These are phyloP conservation scores for Umbelopsis vinacea DNA, from an alignment of 192 early-diverging fungal genomes.

Conservation along the genomic window DNA sequence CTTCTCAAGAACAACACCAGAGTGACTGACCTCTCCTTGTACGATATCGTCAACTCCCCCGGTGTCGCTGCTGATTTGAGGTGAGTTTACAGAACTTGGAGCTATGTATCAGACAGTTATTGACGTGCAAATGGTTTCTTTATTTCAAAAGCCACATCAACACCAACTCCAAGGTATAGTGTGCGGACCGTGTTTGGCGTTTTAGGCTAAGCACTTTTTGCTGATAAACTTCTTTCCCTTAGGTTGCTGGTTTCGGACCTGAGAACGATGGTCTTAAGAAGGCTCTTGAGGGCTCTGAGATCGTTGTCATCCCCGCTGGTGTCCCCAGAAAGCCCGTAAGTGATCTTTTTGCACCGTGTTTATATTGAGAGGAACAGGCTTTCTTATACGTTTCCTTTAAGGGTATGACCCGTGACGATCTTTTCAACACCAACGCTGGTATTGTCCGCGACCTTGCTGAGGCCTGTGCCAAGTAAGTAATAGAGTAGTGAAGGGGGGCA, in stretches of 20 bases:
- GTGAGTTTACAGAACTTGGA: constrained; percentile 26
- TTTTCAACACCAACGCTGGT: constrained; percentile 98
- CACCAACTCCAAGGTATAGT: constrained; percentile 69
- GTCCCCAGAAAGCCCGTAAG: constrained; percentile 90
- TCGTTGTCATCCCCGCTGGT: constrained; percentile 95
- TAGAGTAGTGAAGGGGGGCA: background rate
- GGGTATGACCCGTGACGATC: constrained; percentile 98
- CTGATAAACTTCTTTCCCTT: background rate
- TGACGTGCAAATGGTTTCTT: background rate
- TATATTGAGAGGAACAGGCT: no score
- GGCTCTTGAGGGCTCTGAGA: constrained; percentile 49
- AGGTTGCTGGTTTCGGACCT: constrained; percentile 53
- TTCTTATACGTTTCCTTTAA: background rate
- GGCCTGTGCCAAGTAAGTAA: constrained; percentile 71
- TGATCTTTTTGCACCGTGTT: background rate
- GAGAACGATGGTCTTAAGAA: constrained; percentile 53
- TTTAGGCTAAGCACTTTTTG: background rate
- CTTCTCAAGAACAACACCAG: constrained; percentile 88
- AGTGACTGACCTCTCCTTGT: constrained; percentile 87
- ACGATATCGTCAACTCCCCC: constrained; percentile 97
- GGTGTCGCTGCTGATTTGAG: constrained; percentile 94
- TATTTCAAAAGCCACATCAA: constrained; percentile 72
- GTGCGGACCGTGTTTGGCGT: background rate
- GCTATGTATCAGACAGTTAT: background rate
- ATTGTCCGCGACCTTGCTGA: constrained; percentile 87